Percentiles rank a stretch among this genome's conserved stretches.
These are phyloP conservation scores for Pythium aphanidermatum DNA, from an alignment of 352 stramenopile species.

Conservation along the genomic window DNA sequence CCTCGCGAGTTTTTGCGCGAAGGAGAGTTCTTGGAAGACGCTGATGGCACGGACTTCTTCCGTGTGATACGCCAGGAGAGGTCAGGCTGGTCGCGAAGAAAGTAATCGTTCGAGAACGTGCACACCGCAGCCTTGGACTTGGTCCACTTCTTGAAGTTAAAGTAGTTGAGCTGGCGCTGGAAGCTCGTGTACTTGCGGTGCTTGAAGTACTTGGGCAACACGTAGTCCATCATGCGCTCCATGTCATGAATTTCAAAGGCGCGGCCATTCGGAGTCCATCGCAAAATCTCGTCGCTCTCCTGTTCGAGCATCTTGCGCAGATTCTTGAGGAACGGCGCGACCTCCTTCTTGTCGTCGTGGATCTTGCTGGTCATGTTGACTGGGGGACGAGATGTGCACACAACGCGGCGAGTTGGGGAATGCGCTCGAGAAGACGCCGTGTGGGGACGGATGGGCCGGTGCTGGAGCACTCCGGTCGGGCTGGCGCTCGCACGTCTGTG, in stretches of 20 bases:
- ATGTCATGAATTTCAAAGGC: slow-evolving; percentile 85
- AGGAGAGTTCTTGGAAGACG: slow-evolving; percentile 2
- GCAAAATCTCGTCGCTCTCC: slow-evolving; percentile 36
- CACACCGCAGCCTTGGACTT: slow-evolving; percentile 65
- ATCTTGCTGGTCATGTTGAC: neutral
- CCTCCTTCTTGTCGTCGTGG: slow-evolving; percentile 14
- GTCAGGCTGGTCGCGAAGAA: slow-evolving; percentile 51
- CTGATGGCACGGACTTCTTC: slow-evolving; percentile 44
- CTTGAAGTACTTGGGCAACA: slow-evolving; percentile 84
- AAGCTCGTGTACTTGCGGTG: slow-evolving; percentile 86
- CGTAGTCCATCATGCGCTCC: slow-evolving; percentile 42
- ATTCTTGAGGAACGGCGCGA: slow-evolving; percentile 53
- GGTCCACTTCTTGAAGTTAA: slow-evolving; percentile 74
- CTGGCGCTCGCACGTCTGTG: neutral
- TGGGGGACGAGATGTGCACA: neutral
- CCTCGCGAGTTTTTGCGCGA: slow-evolving; percentile 4
- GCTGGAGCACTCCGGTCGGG: no score
- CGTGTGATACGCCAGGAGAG: slow-evolving; percentile 54
- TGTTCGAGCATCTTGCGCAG: slow-evolving; percentile 47
- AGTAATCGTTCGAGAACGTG: slow-evolving; percentile 71
- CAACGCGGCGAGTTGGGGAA: neutral
- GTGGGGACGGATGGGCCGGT: no score
- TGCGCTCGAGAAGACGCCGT: neutral
- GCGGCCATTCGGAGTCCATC: slow-evolving; percentile 48
- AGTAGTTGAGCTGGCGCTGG: slow-evolving; percentile 86